Conservation (phyloP, 768 basidiomycete genomes). For the Kondoa subrosea region DNA sequence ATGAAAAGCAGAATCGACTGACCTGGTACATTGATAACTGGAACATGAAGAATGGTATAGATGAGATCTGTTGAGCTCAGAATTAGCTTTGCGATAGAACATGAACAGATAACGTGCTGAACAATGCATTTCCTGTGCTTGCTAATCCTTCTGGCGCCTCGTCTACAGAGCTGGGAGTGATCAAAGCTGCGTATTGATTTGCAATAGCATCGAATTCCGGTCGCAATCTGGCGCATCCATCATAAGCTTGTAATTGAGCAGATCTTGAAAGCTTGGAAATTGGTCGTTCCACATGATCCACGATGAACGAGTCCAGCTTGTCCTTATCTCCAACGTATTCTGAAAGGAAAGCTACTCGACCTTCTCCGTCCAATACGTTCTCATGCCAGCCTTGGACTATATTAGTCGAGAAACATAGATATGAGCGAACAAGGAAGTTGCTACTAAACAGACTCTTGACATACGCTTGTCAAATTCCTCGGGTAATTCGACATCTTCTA, state of each 20-base stretch:
- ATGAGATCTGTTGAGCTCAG: constrained; percentile 23
- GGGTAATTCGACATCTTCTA: constrained; percentile 29
- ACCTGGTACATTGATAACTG: constrained; percentile 1
- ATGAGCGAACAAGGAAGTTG: neutral
- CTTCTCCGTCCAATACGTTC: constrained; percentile 24
- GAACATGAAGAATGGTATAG: constrained; percentile 30
- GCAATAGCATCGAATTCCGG: constrained; percentile 29
- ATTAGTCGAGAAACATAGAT: neutral
- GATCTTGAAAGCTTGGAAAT: constrained; percentile 16
- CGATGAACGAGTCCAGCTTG: constrained; percentile 21
- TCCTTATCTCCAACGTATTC: constrained; percentile 25
- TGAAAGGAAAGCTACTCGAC: constrained; percentile 24
- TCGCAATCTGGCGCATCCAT: constrained; percentile 27
- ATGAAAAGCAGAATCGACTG: neutral
- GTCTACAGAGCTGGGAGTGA: constrained; percentile 28
- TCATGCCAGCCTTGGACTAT: neutral
- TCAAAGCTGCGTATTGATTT: constrained; percentile 26
- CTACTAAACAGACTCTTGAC: constrained; percentile 5
- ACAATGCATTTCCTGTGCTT: constrained; percentile 22
- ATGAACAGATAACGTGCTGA: neutral
- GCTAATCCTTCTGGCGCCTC: constrained; percentile 27
- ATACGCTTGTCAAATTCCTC: constrained; percentile 24
- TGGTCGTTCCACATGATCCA: constrained; percentile 25
- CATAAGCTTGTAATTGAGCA: constrained; percentile 26
- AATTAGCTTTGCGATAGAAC: neutral